Conservation (phyloP, 176 grass and related monocot genomes). For the Canna indica region DNA sequence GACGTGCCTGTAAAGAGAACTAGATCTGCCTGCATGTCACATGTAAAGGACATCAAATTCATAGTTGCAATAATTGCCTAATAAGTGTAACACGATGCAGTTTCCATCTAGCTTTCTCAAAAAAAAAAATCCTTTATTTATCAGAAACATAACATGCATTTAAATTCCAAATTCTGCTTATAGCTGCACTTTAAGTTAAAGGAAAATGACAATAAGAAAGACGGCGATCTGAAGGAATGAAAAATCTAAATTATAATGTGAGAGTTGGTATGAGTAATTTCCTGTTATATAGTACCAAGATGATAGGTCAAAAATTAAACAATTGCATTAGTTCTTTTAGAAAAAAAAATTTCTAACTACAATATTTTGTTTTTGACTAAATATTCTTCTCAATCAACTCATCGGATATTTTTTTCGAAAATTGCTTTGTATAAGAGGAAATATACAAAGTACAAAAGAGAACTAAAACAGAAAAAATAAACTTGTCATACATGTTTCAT, state of each 20-base stretch:
- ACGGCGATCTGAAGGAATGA: neutral
- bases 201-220: neutral
- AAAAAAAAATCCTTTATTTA: neutral
- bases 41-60: constrained; percentile 26
- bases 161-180: neutral
- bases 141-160: neutral
- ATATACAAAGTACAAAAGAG: too few species aligned
- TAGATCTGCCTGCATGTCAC: constrained; percentile 77
- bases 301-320: neutral
- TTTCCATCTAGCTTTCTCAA: neutral
- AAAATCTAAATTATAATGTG: neutral
- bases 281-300: neutral
- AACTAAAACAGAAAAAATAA: too few species aligned
- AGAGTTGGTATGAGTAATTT: neutral
- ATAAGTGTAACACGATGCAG: constrained; percentile 15
- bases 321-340: neutral
- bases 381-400: neutral
- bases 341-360: neutral
- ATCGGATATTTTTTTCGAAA: neutral
- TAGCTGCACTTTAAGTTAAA: neutral
- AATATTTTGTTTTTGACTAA: neutral
- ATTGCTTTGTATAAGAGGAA: too few species aligned
- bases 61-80: constrained; percentile 14
- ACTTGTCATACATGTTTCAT: too few species aligned
- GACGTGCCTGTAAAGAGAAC: constrained; percentile 75